These are phyloP conservation scores for Tagetes patula DNA, from an alignment of 129 eudicot species.

Conservation along the genomic window DNA sequence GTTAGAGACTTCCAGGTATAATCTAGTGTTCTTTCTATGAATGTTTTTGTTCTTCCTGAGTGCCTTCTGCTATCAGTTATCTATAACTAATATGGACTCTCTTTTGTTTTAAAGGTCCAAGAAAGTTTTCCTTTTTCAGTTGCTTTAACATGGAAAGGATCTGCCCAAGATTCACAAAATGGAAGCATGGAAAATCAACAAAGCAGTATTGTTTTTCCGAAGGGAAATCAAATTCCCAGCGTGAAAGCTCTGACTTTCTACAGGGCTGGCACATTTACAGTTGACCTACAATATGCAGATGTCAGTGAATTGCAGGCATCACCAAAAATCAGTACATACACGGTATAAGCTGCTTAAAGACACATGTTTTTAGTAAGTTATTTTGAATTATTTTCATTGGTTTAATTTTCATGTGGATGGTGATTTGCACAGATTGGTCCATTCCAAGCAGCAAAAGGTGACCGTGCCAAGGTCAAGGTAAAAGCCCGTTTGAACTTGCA, in stretches of 20 bases:
- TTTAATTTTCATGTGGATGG: neutral
- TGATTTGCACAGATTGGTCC: slow-evolving; percentile 73
- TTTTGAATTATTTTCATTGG: neutral
- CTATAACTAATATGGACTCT: neutral
- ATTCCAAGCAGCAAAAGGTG: slow-evolving; percentile 71
- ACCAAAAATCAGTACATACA: slow-evolving; percentile 77
- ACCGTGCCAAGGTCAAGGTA: slow-evolving; percentile 71
- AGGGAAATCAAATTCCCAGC: slow-evolving; percentile 78
- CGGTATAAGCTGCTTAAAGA: slow-evolving; percentile 43
- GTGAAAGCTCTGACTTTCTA: slow-evolving; percentile 77
- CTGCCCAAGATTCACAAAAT: slow-evolving; percentile 54
- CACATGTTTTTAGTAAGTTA: neutral
- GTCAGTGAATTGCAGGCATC: slow-evolving; percentile 76
- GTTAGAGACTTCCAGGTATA: slow-evolving; percentile 80
- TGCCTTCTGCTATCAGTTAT: neutral
- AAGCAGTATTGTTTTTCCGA: slow-evolving; percentile 69
- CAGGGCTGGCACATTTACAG: slow-evolving; percentile 67
- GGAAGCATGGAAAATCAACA: slow-evolving; percentile 64
- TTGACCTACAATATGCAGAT: slow-evolving; percentile 88
- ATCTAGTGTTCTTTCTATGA: neutral
- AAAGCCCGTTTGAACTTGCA: slow-evolving; percentile 74
- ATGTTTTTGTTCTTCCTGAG: neutral
- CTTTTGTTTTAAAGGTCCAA: slow-evolving; percentile 56
- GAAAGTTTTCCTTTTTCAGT: slow-evolving; percentile 82
- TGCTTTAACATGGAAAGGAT: slow-evolving; percentile 78